These are phyloP conservation scores for Metrosideros polymorpha DNA, from an alignment of 441 rosid species.

Conservation along the genomic window DNA sequence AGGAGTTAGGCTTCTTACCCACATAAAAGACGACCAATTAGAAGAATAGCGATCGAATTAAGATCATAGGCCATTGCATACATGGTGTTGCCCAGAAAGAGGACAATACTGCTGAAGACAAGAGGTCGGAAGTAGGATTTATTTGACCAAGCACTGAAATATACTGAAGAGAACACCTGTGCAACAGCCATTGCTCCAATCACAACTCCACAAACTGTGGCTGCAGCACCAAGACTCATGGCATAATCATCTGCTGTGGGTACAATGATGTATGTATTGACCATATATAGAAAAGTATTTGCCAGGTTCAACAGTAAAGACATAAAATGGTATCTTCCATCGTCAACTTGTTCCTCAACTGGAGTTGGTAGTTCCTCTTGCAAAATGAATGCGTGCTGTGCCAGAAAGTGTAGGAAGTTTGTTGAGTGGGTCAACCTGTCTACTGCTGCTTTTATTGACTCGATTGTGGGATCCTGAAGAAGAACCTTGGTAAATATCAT, in stretches of 20 bases:
- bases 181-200: constrained; percentile 55
- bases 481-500: not conserved
- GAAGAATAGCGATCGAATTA: constrained; percentile 34
- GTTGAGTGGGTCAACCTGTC: constrained; percentile 38
- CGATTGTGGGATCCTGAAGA: constrained; percentile 41
- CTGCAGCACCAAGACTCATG: constrained; percentile 43
- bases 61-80: constrained; percentile 51
- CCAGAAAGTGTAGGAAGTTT: constrained; percentile 32
- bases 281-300: constrained; percentile 46
- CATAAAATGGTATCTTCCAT: constrained; percentile 33
- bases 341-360: constrained; percentile 20
- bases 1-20: constrained; percentile 31
- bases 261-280: constrained; percentile 41
- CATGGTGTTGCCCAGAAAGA: constrained; percentile 30
- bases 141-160: constrained; percentile 49
- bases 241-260: constrained; percentile 51
- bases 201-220: constrained; percentile 39
- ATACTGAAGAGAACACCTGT: constrained; percentile 45
- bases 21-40: constrained; percentile 42
- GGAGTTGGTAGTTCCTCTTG: constrained; percentile 28
- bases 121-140: constrained; percentile 42
- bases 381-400: constrained; percentile 41
- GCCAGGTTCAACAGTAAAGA: constrained; percentile 41
- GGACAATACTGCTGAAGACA: constrained; percentile 39
- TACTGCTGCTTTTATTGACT: constrained; percentile 36